A percentile compares a stretch with the other conserved stretches of the same genome.
These are phyloP conservation scores for Diversispora eburnea DNA, from an alignment of 192 early-diverging fungal genomes.

Conservation along the genomic window DNA sequence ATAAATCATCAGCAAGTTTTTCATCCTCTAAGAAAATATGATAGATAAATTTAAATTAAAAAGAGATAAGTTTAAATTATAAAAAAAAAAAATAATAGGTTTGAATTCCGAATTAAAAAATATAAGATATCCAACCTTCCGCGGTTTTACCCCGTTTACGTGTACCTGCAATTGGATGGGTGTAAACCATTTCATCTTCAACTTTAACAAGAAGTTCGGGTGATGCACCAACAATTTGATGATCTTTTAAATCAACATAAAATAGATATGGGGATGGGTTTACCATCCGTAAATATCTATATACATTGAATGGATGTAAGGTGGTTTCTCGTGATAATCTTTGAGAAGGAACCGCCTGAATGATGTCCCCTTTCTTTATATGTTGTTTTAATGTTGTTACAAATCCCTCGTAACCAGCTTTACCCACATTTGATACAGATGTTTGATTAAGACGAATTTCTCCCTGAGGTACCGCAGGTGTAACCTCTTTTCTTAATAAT, in stretches of 20 bases:
- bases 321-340: slow-evolving; percentile 80
- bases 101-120: background rate
- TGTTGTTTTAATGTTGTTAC: slow-evolving; percentile 84
- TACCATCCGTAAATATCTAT: slow-evolving; percentile 87
- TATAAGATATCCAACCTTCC: slow-evolving; percentile 36
- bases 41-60: too few species aligned
- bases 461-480: slow-evolving; percentile 76
- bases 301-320: slow-evolving; percentile 98
- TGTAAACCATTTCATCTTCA: slow-evolving; percentile 73
- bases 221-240: slow-evolving; percentile 94
- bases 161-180: slow-evolving; percentile 98
- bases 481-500: slow-evolving; percentile 65
- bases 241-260: slow-evolving; percentile 91
- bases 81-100: too few species aligned
- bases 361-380: slow-evolving; percentile 94
- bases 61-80: too few species aligned
- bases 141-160: slow-evolving; percentile 81
- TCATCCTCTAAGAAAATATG: slow-evolving; percentile 64
- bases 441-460: slow-evolving; percentile 65
- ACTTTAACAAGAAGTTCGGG: slow-evolving; percentile 98
- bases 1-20: slow-evolving; percentile 81
- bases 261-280: slow-evolving; percentile 99
- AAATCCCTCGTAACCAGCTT: slow-evolving; percentile 87
- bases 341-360: slow-evolving; percentile 97
- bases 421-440: slow-evolving; percentile 83